Evolutionary conservation across 768 basidiomycete genomes (phyloP), one percentile per base, ranked within the genome.

Genomic region (Austroboletus eburneus): DNA sequence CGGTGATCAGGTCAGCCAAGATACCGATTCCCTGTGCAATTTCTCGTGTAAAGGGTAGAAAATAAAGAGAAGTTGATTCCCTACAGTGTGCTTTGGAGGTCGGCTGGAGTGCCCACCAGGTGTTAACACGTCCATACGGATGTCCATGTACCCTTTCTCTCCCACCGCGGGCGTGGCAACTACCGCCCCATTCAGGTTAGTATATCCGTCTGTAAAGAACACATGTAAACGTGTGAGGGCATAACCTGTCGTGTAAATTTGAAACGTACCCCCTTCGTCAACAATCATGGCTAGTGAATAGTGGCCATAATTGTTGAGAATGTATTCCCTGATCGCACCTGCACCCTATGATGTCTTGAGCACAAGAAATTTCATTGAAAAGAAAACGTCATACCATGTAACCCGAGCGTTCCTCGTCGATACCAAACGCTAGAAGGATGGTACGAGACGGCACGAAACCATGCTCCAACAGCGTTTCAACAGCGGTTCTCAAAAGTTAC

Each of bases 21-120:
- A 79, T 72, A 27, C 79, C 79, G 50, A 83, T 78, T n/a, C 59
- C 59, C 62, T 64, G 55, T 57, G 48, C 9, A 17, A 17, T 6
- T 36, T 9, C 12, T 9, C 2, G 3, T 2, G 22, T 43, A 17
- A 52, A 42, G n/a, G n/a, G n/a, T 29, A 27, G 1, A 39, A 22
- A 2, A 17, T 0, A 35, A 12, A 42, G 20, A 4, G 38, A 22
- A 6, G 43, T 5, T 10, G 3, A 24, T 14, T 21, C 51, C 65
- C 49, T 63, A 69, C 76, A 5, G 81, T 81, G 55, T 81, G 79
- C 16, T 58, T 45, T 7, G 75, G 76, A 8, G 80, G 80, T 1
- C 70, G 66, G 51, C 73, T 75, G 1, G 79, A 79, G 55, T 80
- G 81, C 1, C 81, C 79, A 14, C 79, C 79, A 1, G 72, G 69